Conservation (phyloP, 2,329 filamentous ascomycete species). For the Lasiodiplodia hormozganensis region DNA sequence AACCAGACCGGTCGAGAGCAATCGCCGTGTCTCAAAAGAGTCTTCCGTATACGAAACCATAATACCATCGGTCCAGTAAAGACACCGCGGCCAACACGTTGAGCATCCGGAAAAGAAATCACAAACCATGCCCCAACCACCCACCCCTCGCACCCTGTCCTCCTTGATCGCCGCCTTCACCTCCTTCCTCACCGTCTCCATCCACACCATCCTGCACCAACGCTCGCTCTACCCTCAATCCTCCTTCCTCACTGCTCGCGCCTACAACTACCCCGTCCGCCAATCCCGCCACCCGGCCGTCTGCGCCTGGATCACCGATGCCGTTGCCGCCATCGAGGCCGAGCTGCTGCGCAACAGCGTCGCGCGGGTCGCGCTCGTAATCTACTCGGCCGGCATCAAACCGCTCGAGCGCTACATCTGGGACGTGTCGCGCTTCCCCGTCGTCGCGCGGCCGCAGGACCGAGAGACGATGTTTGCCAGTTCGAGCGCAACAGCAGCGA, state of each 20-base stretch:
- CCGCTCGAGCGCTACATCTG: conserved; percentile 67
- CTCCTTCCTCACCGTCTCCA: conserved; percentile 79
- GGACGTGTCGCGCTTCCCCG: conserved; percentile 64
- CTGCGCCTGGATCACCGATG: conserved; percentile 84
- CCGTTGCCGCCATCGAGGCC: conserved; percentile 72
- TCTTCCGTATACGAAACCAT: neutral
- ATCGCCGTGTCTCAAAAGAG: neutral
- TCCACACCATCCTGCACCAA: conserved; percentile 87
- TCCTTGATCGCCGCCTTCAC: conserved; percentile 73
- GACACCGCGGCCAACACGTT: neutral
- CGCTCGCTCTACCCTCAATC: conserved; percentile 77
- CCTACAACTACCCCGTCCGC: conserved; percentile 83
- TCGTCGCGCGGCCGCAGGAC: conserved; percentile 51
- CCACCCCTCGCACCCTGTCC: conserved; percentile 51
- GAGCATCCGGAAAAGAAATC: too few species aligned
- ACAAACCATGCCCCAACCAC: neutral
- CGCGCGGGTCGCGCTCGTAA: conserved; percentile 62
- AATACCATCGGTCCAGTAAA: neutral
- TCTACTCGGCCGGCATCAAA: conserved; percentile 50
- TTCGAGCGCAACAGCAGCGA: neutral
- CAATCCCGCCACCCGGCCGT: conserved; percentile 87
- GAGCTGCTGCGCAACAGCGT: conserved; percentile 69
- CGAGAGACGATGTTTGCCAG: conserved; percentile 57
- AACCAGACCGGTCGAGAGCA: neutral
- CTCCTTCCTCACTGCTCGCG: conserved; percentile 79